phyloP scores from a whole-genome alignment of 164 flowering plant genomes.

The Berberis vulgaris region DNA sequence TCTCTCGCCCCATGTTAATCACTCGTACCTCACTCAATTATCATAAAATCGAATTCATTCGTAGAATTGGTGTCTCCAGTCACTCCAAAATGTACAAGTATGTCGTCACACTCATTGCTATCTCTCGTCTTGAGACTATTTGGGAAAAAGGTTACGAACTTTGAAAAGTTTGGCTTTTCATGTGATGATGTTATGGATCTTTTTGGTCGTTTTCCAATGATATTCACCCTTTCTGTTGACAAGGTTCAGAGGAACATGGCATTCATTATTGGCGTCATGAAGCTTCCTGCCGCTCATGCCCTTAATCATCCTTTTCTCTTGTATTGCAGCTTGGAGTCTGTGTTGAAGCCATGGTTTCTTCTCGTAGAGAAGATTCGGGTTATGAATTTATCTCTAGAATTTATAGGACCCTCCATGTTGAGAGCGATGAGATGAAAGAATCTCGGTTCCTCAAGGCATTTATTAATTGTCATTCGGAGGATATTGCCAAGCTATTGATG shows the following conservation, averaged over 20 bases:
- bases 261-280: conserved; percentile 1
- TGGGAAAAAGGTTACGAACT: no score
- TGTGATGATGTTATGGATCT: background rate
- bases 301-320: background rate
- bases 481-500: background rate
- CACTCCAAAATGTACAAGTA: no score
- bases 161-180: background rate
- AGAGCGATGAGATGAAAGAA: conserved; percentile 4
- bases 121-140: no score
- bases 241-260: conserved; percentile 7
- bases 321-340: background rate
- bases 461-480: background rate
- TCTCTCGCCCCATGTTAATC: no score
- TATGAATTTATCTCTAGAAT: background rate
- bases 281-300: background rate
- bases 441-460: background rate
- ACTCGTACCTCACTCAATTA: no score
- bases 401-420: background rate
- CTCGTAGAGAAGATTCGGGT: background rate
- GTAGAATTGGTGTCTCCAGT: no score
- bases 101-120: no score
- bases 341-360: conserved; percentile 2
- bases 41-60: no score
- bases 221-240: background rate
- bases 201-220: background rate